phyloP scores from a whole-genome alignment of 2,329 filamentous ascomycete genomes.

The Colletotrichum sojae region DNA sequence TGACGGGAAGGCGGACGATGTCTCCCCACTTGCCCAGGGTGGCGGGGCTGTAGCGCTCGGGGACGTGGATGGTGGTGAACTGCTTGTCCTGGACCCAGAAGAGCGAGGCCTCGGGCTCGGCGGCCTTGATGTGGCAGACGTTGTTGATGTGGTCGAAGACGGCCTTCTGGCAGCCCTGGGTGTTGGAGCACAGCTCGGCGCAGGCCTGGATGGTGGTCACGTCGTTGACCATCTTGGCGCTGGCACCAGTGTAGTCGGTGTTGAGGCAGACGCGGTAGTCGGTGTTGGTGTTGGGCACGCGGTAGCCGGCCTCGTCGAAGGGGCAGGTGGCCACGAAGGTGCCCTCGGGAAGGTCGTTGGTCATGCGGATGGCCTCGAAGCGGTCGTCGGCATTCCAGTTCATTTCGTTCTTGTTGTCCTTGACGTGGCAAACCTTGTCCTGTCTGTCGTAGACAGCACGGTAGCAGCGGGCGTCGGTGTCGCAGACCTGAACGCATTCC shows the following conservation, averaged over 20 bases:
- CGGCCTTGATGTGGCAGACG: constrained; percentile 42
- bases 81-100: constrained; percentile 42
- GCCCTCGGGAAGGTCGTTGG: constrained; percentile 33
- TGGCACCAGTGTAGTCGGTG: constrained; percentile 38
- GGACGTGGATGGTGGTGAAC: constrained; percentile 45
- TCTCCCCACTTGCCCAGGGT: constrained; percentile 46
- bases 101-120: constrained; percentile 33
- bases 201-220: constrained; percentile 38
- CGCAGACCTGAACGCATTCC: constrained; percentile 38
- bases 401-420: constrained; percentile 36
- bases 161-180: constrained; percentile 34
- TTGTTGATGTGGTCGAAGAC: constrained; percentile 44
- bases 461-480: constrained; percentile 32
- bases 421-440: constrained; percentile 33
- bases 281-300: constrained; percentile 20
- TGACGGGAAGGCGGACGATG: constrained; percentile 45
- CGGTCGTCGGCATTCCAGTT: constrained; percentile 37
- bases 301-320: constrained; percentile 31
- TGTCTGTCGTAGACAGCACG: constrained; percentile 40
- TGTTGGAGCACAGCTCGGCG: constrained; percentile 39
- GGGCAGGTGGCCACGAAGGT: constrained; percentile 36
- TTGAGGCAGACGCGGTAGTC: constrained; percentile 35
- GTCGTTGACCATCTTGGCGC: constrained; percentile 26
- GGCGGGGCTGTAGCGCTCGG: constrained; percentile 38
- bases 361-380: constrained; percentile 39